phyloP scores from a whole-genome alignment of 169 alveolate species.

The Eimeria acervulina region DNA sequence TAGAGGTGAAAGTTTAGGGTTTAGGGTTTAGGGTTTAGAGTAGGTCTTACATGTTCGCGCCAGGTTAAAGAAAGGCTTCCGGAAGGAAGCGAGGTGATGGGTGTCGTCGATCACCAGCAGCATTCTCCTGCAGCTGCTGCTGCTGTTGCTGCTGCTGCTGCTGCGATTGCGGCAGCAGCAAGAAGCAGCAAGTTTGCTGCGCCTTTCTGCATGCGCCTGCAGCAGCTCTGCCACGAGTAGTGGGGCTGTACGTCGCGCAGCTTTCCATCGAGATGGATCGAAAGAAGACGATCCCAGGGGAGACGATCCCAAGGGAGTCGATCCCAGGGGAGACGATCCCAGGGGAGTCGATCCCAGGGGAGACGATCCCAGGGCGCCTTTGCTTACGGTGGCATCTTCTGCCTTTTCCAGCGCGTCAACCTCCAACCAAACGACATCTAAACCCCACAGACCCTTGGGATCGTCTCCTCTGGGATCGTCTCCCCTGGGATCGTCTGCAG shows the following conservation, averaged over 20 bases:
- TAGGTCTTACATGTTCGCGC: not conserved
- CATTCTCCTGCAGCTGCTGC: not conserved
- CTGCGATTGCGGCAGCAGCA: not conserved
- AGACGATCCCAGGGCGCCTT: not conserved
- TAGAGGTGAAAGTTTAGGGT: not conserved
- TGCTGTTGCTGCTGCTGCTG: constrained; percentile 41
- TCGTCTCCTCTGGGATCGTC: too few species aligned
- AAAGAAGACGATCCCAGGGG: not conserved
- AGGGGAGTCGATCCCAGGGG: not conserved
- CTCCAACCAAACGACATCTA: constrained; percentile 25
- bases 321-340: not conserved
- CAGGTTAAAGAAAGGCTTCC: constrained; percentile 11
- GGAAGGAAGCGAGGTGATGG: constrained; percentile 22
- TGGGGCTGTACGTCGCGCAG: constrained; percentile 25
- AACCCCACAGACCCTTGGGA: not conserved
- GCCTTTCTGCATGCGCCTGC: constrained; percentile 26
- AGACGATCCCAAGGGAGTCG: not conserved
- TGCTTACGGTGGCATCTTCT: not conserved
- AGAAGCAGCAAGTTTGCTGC: not conserved
- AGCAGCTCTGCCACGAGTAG: constrained; percentile 13
- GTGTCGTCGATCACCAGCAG: constrained; percentile 31
- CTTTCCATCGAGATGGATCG: constrained; percentile 6
- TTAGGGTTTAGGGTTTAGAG: constrained; percentile 44
- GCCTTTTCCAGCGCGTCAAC: constrained; percentile 2
- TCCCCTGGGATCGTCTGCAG: constrained; percentile 5